phyloP scores from a whole-genome alignment of 805 yeast species.

The Saccharomyces eubayanus region DNA sequence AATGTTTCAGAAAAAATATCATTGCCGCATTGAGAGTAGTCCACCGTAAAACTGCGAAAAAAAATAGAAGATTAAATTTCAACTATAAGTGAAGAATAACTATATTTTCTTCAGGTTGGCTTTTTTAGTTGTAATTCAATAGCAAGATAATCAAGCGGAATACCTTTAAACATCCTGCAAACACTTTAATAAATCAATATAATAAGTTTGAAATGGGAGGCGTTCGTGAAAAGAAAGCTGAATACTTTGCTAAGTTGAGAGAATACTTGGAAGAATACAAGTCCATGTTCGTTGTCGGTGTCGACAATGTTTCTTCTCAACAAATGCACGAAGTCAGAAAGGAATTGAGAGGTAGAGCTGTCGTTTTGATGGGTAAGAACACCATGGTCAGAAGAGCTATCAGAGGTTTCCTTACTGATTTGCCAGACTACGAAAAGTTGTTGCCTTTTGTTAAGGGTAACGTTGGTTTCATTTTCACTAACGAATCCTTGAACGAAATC shows the following conservation, averaged over 20 bases:
- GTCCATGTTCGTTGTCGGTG: constrained; percentile 98
- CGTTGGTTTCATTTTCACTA: constrained; percentile 99
- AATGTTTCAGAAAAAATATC: no score
- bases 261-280: constrained; percentile 92
- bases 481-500: constrained; percentile 82
- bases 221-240: constrained; percentile 92
- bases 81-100: not conserved
- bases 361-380: constrained; percentile 99
- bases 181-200: constrained; percentile 40
- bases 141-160: constrained; percentile 2
- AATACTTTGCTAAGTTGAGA: constrained; percentile 93
- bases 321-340: constrained; percentile 99
- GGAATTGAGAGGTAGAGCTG: constrained; percentile 89
- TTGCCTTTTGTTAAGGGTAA: constrained; percentile 95
- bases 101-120: not conserved
- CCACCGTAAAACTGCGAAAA: not conserved
- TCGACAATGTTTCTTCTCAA: constrained; percentile 99
- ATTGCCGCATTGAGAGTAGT: no score
- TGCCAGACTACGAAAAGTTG: constrained; percentile 92
- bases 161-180: constrained; percentile 80
- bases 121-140: not conserved
- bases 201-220: constrained; percentile 97
- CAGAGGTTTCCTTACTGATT: constrained; percentile 88
- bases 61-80: not conserved
- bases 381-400: constrained; percentile 99